Conservation (phyloP, 1,284 basidiomycete species). For the Coniferiporia sulphurascens region DNA sequence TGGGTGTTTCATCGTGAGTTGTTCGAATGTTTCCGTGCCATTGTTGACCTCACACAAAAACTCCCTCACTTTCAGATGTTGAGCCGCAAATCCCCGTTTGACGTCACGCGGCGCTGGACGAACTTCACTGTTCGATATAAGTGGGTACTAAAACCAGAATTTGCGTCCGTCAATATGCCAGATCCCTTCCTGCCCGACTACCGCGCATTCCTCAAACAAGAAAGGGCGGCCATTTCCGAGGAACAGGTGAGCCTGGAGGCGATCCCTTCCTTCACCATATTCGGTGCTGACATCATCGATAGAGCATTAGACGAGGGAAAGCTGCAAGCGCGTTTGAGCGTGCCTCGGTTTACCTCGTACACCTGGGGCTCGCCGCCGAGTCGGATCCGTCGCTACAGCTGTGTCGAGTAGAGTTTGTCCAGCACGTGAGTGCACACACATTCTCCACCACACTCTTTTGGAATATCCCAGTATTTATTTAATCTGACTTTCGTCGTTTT, state of each 20-base stretch:
- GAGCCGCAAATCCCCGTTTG: slow-evolving; percentile 29
- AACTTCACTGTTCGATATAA: slow-evolving; percentile 66
- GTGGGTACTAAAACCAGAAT: slow-evolving; percentile 62
- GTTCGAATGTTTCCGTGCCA: no score
- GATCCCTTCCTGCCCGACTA: slow-evolving; percentile 14
- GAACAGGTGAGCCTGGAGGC: not conserved
- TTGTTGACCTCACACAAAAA: no score
- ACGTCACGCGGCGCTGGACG: slow-evolving; percentile 34
- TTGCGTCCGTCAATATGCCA: slow-evolving; percentile 38
- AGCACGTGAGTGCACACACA: not conserved
- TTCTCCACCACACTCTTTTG: no score
- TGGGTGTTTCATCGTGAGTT: slow-evolving; percentile 7
- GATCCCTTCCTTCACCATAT: not conserved
- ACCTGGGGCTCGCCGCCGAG: not conserved
- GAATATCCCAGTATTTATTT: no score
- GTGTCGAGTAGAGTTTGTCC: slow-evolving; percentile 12
- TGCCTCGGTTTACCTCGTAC: not conserved
- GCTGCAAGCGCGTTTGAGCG: not conserved
- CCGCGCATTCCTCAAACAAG: slow-evolving; percentile 3
- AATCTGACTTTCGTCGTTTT: not conserved
- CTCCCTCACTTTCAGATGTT: slow-evolving; percentile 11
- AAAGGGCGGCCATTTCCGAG: not conserved
- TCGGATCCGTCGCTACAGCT: slow-evolving; percentile 6
- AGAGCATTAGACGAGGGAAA: not conserved
- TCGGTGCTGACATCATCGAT: not conserved